Evolutionary conservation across 345 rosid species (phyloP).

Genomic region (Boechera divaricarpa): DNA sequence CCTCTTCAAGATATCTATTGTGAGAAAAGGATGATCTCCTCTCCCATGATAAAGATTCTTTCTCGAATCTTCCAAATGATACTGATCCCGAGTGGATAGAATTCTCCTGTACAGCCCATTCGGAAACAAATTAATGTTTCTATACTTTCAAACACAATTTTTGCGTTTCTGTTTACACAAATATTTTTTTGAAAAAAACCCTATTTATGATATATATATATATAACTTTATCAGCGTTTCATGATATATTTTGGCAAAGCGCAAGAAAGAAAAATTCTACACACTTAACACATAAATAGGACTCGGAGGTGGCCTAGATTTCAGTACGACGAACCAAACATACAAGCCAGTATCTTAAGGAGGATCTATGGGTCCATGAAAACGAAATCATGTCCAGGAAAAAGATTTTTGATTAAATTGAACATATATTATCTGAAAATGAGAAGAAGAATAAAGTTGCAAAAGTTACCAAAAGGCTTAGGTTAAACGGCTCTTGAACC

Average conservation of each 20-base stretch:
- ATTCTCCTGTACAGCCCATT: conserved; percentile 59
- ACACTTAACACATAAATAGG: no score
- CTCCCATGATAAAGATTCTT: conserved; percentile 76
- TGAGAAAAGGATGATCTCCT: conserved; percentile 86
- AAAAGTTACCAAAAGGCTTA: conserved; percentile 66
- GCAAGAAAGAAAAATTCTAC: no score
- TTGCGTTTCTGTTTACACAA: neutral
- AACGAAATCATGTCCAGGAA: neutral
- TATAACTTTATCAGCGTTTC: no score
- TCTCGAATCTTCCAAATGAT: conserved; percentile 93
- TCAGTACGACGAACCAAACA: neutral
- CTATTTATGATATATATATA: no score
- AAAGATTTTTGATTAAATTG: neutral
- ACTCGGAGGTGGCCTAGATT: no score
- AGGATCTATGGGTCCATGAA: neutral
- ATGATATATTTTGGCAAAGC: no score
- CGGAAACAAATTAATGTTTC: neutral
- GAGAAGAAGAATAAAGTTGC: conserved; percentile 12
- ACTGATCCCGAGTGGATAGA: conserved; percentile 79
- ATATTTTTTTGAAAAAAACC: no score
- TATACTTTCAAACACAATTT: neutral
- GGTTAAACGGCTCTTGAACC: conserved; percentile 60
- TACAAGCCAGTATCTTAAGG: neutral
- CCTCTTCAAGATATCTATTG: conserved; percentile 89
- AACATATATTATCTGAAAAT: conserved; percentile 1